Conservation (phyloP, 192 early-diverging fungal genomes). For the Spinellus fusiger region DNA sequence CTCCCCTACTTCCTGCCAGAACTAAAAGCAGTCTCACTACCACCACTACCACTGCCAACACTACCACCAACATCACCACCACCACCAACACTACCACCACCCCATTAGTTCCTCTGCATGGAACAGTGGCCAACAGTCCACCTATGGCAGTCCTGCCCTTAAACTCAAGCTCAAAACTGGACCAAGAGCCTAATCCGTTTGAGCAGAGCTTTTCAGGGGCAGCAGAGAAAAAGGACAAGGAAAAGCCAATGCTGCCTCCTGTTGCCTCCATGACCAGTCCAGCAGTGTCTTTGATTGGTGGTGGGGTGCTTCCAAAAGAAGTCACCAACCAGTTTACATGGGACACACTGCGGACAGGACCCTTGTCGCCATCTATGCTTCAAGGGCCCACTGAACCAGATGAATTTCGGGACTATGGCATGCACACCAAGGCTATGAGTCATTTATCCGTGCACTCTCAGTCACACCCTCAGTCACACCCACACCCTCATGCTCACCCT, state of each 20-base stretch:
- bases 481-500: too few relatives aligned
- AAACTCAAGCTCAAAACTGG: constrained; percentile 49
- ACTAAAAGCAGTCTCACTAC: too few relatives aligned
- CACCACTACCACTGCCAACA: too few relatives aligned
- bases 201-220: constrained; percentile 69
- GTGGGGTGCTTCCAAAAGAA: constrained; percentile 24
- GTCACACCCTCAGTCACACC: background rate
- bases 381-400: constrained; percentile 49
- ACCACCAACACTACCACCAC: background rate
- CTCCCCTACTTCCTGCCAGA: too few relatives aligned
- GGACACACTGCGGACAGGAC: constrained; percentile 64
- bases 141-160: constrained; percentile 13
- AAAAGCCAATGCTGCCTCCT: constrained; percentile 62
- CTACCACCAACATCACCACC: too few relatives aligned
- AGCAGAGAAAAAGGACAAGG: constrained; percentile 7
- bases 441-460: background rate
- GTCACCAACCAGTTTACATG: constrained; percentile 34
- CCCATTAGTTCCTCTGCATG: background rate
- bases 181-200: constrained; percentile 85
- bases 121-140: constrained; percentile 1
- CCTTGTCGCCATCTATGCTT: constrained; percentile 74
- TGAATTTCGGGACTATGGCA: constrained; percentile 1
- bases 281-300: constrained; percentile 19
- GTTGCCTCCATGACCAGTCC: constrained; percentile 58
- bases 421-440: background rate